Evolutionary conservation across 2,329 filamentous ascomycete genomes (phyloP), one percentile per base, ranked within the genome.

Genomic region (Purpureocillium takamizusanense): DNA sequence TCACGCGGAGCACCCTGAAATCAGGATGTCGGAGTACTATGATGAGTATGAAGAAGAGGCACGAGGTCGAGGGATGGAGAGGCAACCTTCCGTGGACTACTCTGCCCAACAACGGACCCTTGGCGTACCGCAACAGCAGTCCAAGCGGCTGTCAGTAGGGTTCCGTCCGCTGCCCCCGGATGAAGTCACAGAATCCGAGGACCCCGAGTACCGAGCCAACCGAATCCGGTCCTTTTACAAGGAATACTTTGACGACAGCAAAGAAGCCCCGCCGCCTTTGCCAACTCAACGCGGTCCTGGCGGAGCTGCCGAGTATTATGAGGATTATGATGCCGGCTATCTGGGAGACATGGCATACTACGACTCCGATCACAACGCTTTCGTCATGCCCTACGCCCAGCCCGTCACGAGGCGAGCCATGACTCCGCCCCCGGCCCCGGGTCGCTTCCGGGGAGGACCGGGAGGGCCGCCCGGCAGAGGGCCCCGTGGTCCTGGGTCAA

Each of bases 211-310:
- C 54, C 80, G 92, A 52, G 92, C 92, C 46, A 97, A 95, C 68
- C 81, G 92, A 42, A 98, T 98, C 49, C 78, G 92, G 59, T 98
- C 92, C 4, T 98, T 98, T 69, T 98, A 98, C 70, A 95, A 95
- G 67, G 92, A 98, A 58, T 98, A 98, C 66, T 98, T 98, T 51
- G 92, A 97, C 48, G 90, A 95, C 31, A 78, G 70, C 42, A 85
- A 79, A 56, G 60, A 62, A 31, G 49, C 56, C 6, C 51, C 61
- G n/a, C 67, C 66, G 18, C 63, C 65, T 2, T 48, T 70, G 50
- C 60, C 60, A 7, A 40, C 37, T 12, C 37, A 25, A 52, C 46
- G 63, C 59, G 14, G 44, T 13, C 7, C 28, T 12, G 11, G 43
- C 47, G 40, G 36, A 31, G 48, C 46, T 16, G 49, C 53, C 13